Percentiles rank a stretch among this genome's conserved stretches.
Conservation (phyloP, 768 basidiomycete genomes). For the Amanita polypyramis region DNA sequence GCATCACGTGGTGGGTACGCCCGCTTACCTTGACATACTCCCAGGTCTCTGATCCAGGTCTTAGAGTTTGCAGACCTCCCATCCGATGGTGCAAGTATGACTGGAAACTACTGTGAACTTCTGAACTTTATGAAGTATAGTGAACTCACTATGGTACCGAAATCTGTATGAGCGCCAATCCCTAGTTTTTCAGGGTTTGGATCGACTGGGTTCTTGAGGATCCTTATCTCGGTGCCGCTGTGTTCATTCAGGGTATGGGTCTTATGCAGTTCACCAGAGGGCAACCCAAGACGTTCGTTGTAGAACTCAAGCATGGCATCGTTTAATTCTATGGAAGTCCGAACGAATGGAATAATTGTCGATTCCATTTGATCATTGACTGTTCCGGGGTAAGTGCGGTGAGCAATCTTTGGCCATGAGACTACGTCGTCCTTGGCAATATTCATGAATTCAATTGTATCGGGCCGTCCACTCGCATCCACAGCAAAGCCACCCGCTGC, state of each 20-base stretch:
- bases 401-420: slow-evolving; percentile 41
- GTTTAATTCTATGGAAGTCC: slow-evolving; percentile 47
- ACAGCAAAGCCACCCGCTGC: slow-evolving; percentile 52
- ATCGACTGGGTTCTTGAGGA: slow-evolving; percentile 38
- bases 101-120: slow-evolving; percentile 29
- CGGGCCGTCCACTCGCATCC: slow-evolving; percentile 45
- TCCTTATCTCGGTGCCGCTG: slow-evolving; percentile 48
- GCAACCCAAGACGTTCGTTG: slow-evolving; percentile 26
- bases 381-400: slow-evolving; percentile 46
- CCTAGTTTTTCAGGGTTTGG: slow-evolving; percentile 26
- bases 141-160: slow-evolving; percentile 49
- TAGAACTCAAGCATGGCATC: slow-evolving; percentile 42
- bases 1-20: slow-evolving; percentile 2
- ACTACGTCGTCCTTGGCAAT: slow-evolving; percentile 61
- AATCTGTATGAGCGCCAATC: slow-evolving; percentile 62
- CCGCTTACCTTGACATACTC: slow-evolving; percentile 54
- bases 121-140: slow-evolving; percentile 11
- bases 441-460: slow-evolving; percentile 56
- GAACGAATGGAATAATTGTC: slow-evolving; percentile 43
- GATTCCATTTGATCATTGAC: slow-evolving; percentile 40
- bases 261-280: slow-evolving; percentile 20
- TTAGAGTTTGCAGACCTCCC: slow-evolving; percentile 61
- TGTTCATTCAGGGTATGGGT: slow-evolving; percentile 34
- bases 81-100: slow-evolving; percentile 62
- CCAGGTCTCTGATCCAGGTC: slow-evolving; percentile 52